These are phyloP conservation scores for Salisapilia sapeloensis DNA, from an alignment of 352 stramenopile genomes.

Conservation along the genomic window DNA sequence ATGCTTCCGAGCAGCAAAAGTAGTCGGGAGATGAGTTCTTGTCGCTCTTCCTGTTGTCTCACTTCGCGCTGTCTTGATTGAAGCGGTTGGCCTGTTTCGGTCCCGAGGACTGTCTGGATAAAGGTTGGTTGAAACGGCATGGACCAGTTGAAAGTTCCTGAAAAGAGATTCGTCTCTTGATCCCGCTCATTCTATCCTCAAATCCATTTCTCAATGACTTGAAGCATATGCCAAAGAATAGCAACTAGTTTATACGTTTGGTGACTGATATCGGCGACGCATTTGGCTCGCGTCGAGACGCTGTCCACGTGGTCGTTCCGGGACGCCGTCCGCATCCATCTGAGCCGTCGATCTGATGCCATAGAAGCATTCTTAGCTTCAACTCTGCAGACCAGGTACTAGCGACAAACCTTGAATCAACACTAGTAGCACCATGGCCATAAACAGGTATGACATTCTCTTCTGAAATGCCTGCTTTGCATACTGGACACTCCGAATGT, in stretches of 20 bases:
- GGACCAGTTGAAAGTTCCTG: not conserved
- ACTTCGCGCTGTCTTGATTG: too few relatives aligned
- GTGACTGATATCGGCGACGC: slow-evolving; percentile 18
- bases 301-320: slow-evolving; percentile 37
- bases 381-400: not conserved
- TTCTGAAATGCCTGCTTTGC: slow-evolving; percentile 79
- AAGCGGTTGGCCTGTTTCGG: slow-evolving; percentile 23
- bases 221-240: not conserved
- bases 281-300: slow-evolving; percentile 39
- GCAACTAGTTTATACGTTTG: slow-evolving; percentile 12
- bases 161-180: slow-evolving; percentile 13
- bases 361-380: not conserved
- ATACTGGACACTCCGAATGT: slow-evolving; percentile 79
- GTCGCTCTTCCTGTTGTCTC: slow-evolving; percentile 49
- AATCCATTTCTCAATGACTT: not conserved
- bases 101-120: slow-evolving; percentile 13
- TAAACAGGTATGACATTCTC: slow-evolving; percentile 85
- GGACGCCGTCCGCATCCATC: slow-evolving; percentile 14
- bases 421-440: slow-evolving; percentile 41
- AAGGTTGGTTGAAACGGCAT: not conserved
- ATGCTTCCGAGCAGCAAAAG: slow-evolving; percentile 52
- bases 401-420: slow-evolving; percentile 31
- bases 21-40: slow-evolving; percentile 53
- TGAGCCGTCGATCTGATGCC: slow-evolving; percentile 1
- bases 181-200: not conserved